These are phyloP conservation scores for Microascus cirrosus DNA, from an alignment of 2,329 filamentous ascomycete genomes.

Conservation along the genomic window DNA sequence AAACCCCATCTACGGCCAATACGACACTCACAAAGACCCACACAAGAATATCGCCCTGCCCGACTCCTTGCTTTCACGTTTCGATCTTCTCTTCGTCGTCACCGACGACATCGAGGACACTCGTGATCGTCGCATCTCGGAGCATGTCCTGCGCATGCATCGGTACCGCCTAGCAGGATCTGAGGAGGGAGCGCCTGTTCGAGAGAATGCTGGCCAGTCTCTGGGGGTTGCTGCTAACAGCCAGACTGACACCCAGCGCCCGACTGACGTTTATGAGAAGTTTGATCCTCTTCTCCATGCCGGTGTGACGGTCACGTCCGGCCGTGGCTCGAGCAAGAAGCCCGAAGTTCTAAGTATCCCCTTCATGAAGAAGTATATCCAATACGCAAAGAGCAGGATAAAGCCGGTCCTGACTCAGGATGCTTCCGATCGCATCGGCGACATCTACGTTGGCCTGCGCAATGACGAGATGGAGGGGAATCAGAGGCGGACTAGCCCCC, in stretches of 20 bases:
- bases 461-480: conserved; percentile 96
- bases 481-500: conserved; percentile 82
- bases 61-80: conserved; percentile 93
- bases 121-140: conserved; percentile 80
- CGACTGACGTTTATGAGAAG: conserved; percentile 90
- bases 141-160: conserved; percentile 96
- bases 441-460: conserved; percentile 81
- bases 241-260: conserved; percentile 58
- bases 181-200: conserved; percentile 88
- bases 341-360: conserved; percentile 88
- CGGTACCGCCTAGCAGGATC: conserved; percentile 84
- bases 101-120: conserved; percentile 97
- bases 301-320: conserved; percentile 68
- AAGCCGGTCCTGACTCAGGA: conserved; percentile 86
- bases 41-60: conserved; percentile 97
- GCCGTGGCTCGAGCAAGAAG: conserved; percentile 62
- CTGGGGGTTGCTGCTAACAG: conserved; percentile 80
- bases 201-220: conserved; percentile 74
- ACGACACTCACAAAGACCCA: conserved; percentile 96
- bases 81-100: conserved; percentile 93
- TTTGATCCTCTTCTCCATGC: conserved; percentile 93
- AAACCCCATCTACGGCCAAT: conserved; percentile 96
- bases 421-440: conserved; percentile 81
- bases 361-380: conserved; percentile 99
- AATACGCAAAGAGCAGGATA: conserved; percentile 88